phyloP scores from a whole-genome alignment of 1,284 basidiomycete genomes.

The Papiliotrema nemorosa region DNA sequence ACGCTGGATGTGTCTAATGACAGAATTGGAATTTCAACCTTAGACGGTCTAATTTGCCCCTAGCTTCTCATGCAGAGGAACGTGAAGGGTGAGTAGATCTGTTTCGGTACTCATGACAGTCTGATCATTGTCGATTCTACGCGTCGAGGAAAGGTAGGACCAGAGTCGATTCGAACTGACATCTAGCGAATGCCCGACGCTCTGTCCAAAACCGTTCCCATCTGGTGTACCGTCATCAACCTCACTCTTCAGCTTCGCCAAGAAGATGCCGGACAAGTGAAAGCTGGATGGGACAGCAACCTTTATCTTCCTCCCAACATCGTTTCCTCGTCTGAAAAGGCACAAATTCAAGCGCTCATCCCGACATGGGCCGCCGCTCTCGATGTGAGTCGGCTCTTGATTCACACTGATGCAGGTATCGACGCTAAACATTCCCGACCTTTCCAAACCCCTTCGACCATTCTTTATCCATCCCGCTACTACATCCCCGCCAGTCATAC shows the following conservation, averaged over 20 bases:
- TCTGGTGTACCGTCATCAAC: conserved; percentile 94
- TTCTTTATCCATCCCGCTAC: conserved; percentile 48
- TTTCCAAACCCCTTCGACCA: conserved; percentile 44
- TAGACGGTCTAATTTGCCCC: conserved; percentile 76
- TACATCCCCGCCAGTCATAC: conserved; percentile 26
- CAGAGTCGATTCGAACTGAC: neutral
- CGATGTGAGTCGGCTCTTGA: conserved; percentile 25
- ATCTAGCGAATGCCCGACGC: conserved; percentile 79
- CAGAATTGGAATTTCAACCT: conserved; percentile 79
- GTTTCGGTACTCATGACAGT: conserved; percentile 50
- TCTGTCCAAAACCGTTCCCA: conserved; percentile 87
- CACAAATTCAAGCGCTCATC: conserved; percentile 59
- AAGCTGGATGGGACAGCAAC: conserved; percentile 31
- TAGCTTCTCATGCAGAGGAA: conserved; percentile 61
- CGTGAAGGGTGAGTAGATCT: conserved; percentile 57
- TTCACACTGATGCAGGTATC: conserved; percentile 27
- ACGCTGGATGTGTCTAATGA: neutral
- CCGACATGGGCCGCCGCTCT: conserved; percentile 78
- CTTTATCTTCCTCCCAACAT: conserved; percentile 44
- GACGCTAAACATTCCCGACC: conserved; percentile 38
- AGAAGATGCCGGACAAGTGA: neutral
- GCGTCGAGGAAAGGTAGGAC: conserved; percentile 68
- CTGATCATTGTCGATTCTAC: conserved; percentile 90
- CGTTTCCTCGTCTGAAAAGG: conserved; percentile 43
- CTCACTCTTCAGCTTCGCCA: conserved; percentile 54